These are phyloP conservation scores for Punctularia strigosozonata DNA, from an alignment of 768 basidiomycete species.

Conservation along the genomic window DNA sequence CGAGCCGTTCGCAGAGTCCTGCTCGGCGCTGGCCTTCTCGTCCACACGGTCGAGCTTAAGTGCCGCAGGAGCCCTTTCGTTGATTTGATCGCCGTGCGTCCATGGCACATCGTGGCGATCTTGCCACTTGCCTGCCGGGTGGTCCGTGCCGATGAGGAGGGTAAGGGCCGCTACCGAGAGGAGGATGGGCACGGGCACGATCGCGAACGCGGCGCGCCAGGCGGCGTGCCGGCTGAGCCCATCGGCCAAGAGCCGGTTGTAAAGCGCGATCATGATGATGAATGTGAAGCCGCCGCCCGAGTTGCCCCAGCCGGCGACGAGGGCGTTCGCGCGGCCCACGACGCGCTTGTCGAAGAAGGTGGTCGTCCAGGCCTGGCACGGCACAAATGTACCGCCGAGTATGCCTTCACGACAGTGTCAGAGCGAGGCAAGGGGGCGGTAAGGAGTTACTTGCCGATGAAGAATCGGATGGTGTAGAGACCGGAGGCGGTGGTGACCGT, in stretches of 20 bases:
- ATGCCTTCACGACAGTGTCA: constrained; percentile 16
- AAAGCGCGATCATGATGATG: constrained; percentile 44
- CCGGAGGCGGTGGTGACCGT: constrained; percentile 27
- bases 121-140: constrained; percentile 42
- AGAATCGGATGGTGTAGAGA: constrained; percentile 38
- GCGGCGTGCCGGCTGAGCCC: constrained; percentile 29
- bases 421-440: not conserved
- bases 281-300: constrained; percentile 37
- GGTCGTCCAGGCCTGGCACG: constrained; percentile 52
- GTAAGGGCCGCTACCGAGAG: constrained; percentile 27
- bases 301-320: constrained; percentile 47
- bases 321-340: constrained; percentile 38
- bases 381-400: constrained; percentile 48
- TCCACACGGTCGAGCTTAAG: no score
- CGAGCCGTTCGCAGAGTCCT: no score
- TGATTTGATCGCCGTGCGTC: no score
- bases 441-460: constrained; percentile 27
- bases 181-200: constrained; percentile 44
- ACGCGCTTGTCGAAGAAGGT: constrained; percentile 42
- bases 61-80: no score
- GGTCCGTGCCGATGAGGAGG: constrained; percentile 38
- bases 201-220: constrained; percentile 44
- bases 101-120: no score
- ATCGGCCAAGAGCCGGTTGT: constrained; percentile 22
- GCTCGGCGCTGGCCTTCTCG: no score